Conservation (phyloP, 2,329 filamentous ascomycete species). For the Nakataea oryzae region DNA sequence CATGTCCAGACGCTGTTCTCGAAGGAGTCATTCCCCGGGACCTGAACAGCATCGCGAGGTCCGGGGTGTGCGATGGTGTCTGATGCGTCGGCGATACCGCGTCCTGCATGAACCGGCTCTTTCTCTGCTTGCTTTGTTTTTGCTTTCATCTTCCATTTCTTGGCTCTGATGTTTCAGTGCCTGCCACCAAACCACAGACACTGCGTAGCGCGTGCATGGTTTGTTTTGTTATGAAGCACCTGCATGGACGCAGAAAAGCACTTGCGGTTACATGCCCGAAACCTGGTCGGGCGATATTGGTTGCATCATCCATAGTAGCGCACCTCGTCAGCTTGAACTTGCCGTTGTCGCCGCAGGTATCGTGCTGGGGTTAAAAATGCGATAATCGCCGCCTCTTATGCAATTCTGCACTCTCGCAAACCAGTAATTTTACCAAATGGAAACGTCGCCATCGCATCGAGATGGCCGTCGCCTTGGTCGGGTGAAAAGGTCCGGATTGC, state of each 20-base stretch:
- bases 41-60: background rate
- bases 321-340: too few species aligned
- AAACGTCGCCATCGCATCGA: background rate
- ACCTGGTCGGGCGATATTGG: background rate
- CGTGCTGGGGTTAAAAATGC: background rate
- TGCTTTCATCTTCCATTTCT: too few species aligned
- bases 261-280: background rate
- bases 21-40: conserved; percentile 7
- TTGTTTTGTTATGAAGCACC: background rate
- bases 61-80: background rate
- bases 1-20: conserved; percentile 6
- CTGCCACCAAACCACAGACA: background rate
- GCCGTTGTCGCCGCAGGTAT: too few species aligned
- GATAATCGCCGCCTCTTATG: background rate
- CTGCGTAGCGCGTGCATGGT: background rate
- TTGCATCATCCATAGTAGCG: background rate
- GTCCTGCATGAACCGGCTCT: background rate
- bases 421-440: too few species aligned
- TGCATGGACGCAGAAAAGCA: background rate
- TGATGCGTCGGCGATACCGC: background rate
- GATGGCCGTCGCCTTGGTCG: background rate
- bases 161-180: background rate
- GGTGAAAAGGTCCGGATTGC: background rate
- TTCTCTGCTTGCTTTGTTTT: too few species aligned
- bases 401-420: background rate